phyloP scores from a whole-genome alignment of 2,329 filamentous ascomycete genomes.

The Colletotrichum navitas region DNA sequence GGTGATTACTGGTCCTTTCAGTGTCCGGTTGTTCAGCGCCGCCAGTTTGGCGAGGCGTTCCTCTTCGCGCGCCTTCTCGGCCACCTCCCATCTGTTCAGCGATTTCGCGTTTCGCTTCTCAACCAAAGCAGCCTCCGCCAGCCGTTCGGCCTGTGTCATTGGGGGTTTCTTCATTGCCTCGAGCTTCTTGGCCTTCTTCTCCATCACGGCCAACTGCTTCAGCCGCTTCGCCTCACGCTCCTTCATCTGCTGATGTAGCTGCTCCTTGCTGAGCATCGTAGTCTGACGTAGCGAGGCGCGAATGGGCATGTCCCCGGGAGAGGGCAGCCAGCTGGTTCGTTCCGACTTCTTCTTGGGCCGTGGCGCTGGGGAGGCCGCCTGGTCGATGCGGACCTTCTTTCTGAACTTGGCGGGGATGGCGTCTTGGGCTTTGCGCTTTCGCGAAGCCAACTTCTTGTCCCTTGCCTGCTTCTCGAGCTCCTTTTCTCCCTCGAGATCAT shows the following conservation, averaged over 20 bases:
- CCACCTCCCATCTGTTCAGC: conserved; percentile 92
- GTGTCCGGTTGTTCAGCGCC: conserved; percentile 85
- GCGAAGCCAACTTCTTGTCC: conserved; percentile 72
- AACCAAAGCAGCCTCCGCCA: conserved; percentile 84
- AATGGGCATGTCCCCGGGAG: conserved; percentile 66
- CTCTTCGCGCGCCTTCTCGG: conserved; percentile 88
- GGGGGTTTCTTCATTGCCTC: conserved; percentile 82
- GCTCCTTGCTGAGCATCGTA: conserved; percentile 70
- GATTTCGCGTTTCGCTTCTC: conserved; percentile 92
- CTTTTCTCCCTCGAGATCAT: conserved; percentile 88
- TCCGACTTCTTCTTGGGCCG: conserved; percentile 72
- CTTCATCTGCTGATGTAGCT: conserved; percentile 77
- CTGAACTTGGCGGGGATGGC: conserved; percentile 77
- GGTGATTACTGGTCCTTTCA: conserved; percentile 90
- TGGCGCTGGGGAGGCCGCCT: conserved; percentile 56
- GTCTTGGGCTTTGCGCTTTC: conserved; percentile 86
- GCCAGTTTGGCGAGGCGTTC: conserved; percentile 86
- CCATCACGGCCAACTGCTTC: conserved; percentile 77
- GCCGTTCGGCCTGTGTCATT: conserved; percentile 87
- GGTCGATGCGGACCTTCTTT: conserved; percentile 81
- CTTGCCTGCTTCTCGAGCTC: conserved; percentile 84
- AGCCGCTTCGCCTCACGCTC: conserved; percentile 78
- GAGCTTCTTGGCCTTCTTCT: conserved; percentile 76
- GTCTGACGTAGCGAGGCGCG: conserved; percentile 70
- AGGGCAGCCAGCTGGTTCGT: conserved; percentile 69